A percentile compares a stretch with the other conserved stretches of the same genome.
phyloP scores from a whole-genome alignment of 2,329 filamentous ascomycete genomes.

The Neonectria hederae region DNA sequence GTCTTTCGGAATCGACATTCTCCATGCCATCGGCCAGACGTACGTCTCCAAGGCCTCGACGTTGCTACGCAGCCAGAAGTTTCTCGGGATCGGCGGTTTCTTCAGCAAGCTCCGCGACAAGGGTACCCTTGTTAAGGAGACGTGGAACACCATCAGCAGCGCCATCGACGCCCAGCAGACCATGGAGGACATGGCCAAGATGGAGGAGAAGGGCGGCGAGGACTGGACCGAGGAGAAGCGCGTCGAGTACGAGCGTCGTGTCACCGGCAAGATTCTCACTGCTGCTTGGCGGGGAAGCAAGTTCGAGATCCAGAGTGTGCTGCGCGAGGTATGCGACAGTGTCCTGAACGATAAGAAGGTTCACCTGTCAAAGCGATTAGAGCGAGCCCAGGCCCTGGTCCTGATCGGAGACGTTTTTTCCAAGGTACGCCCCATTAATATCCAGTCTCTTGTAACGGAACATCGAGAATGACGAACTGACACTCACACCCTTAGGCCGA shows the following conservation, averaged over 20 bases:
- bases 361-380: conserved; percentile 82
- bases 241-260: conserved; percentile 91
- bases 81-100: conserved; percentile 95
- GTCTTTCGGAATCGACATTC: conserved; percentile 94
- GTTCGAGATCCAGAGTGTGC: conserved; percentile 96
- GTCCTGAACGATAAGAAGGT: conserved; percentile 84
- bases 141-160: conserved; percentile 96
- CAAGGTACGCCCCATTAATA: conserved; percentile 67
- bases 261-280: conserved; percentile 97
- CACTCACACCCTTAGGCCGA: conserved; percentile 68
- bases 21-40: conserved; percentile 92
- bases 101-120: conserved; percentile 95
- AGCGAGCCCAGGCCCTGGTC: conserved; percentile 89
- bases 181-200: conserved; percentile 98
- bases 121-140: conserved; percentile 95
- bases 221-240: conserved; percentile 99
- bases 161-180: conserved; percentile 98
- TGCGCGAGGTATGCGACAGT: conserved; percentile 92
- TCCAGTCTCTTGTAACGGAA: conserved; percentile 19
- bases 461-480: not conserved
- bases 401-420: conserved; percentile 89
- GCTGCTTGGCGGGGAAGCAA: conserved; percentile 96
- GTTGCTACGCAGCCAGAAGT: conserved; percentile 94
- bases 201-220: conserved; percentile 93
- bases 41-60: conserved; percentile 89